Base-by-base conservation (phyloP, 2,329 filamentous ascomycete species). In the Diplodia seriata region DNA sequence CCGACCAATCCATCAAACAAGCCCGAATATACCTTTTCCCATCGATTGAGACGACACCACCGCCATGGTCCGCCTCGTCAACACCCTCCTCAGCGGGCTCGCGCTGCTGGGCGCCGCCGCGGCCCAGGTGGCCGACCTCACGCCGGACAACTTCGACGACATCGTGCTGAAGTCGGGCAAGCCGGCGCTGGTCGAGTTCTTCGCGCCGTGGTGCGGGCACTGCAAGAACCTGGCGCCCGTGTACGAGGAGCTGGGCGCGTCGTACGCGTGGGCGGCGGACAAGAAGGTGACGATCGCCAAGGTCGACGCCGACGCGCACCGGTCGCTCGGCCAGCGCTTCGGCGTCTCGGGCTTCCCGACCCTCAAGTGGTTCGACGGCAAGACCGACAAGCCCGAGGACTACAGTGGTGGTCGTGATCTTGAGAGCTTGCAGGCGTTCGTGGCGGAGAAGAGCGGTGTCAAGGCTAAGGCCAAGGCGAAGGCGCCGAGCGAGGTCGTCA, bases 181-280 rank as follows among this genome's bases (percentile, higher is more conserved):
- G 85, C 94, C 95, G 53, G 94, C 95, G 0, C 89, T 99, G 31
- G 93, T 98, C 74, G 94, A 98, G 81, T 99, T 99, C 87, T 98
- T 97, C 78, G 95, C 95, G 40, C 94, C 94, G 29, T 99, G 95
- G 95, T 99, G 95, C 77, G 96, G 95, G 38, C 95, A 99, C 86
- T 99, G 95, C 92, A 98, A 98, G 87, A 97, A 84, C 76, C 91
- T 99, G 40, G 95, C 95, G 18, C 96, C 95, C 61, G 85, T 96
- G 69, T 99, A 96, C 81, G 95, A 99, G 80, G 92, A 99, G 78
- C 89, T 99, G 53, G 95, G 89, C 56, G 80, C 85, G 61, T 83
- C 85, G 51, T 97, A 94, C 80, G 89, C 91, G 72, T 89, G 87
- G 75, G 89, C 89, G 72, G 89, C 89, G 72, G 83, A 93, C 83